Percentiles rank a stretch among this genome's conserved stretches.
phyloP scores from a whole-genome alignment of 2,329 filamentous ascomycete genomes.

The Juglanconis juglandina region DNA sequence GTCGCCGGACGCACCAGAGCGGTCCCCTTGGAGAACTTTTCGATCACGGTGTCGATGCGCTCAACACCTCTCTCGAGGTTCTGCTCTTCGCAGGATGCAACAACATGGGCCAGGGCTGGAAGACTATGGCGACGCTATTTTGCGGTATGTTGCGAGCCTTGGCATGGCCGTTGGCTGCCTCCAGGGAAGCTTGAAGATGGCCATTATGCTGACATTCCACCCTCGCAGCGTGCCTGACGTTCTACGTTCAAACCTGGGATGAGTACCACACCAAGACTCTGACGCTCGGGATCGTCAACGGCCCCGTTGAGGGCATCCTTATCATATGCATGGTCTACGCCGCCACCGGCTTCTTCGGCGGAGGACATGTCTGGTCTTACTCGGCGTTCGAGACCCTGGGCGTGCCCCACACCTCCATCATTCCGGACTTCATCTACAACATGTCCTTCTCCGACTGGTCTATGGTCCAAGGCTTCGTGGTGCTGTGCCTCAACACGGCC shows the following conservation, averaged over 20 bases:
- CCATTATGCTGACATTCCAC: not conserved
- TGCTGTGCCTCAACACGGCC: constrained; percentile 81
- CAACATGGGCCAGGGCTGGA: constrained; percentile 91
- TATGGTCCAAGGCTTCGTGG: constrained; percentile 76
- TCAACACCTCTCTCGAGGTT: constrained; percentile 92
- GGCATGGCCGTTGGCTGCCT: not conserved
- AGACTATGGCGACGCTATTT: constrained; percentile 79
- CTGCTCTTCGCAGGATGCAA: constrained; percentile 88
- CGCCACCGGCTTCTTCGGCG: constrained; percentile 79
- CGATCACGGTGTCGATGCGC: constrained; percentile 93
- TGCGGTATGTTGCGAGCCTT: constrained; percentile 56
- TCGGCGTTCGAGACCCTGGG: constrained; percentile 71
- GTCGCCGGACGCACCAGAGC: constrained; percentile 83
- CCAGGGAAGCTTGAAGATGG: not conserved
- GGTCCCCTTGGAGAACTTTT: constrained; percentile 94
- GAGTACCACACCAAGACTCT: constrained; percentile 98
- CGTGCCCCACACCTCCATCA: constrained; percentile 57
- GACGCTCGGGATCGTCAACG: constrained; percentile 86
- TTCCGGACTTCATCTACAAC: constrained; percentile 71
- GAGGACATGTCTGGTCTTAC: constrained; percentile 90
- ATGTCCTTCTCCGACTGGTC: constrained; percentile 91
- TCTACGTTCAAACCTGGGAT: constrained; percentile 98
- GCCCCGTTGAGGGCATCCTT: constrained; percentile 90
- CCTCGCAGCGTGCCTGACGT: constrained; percentile 73
- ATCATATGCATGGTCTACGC: constrained; percentile 79